A percentile compares a stretch with the other conserved stretches of the same genome.
Conservation (phyloP, 2,329 filamentous ascomycete genomes). For the Stemphylium vesicarium region DNA sequence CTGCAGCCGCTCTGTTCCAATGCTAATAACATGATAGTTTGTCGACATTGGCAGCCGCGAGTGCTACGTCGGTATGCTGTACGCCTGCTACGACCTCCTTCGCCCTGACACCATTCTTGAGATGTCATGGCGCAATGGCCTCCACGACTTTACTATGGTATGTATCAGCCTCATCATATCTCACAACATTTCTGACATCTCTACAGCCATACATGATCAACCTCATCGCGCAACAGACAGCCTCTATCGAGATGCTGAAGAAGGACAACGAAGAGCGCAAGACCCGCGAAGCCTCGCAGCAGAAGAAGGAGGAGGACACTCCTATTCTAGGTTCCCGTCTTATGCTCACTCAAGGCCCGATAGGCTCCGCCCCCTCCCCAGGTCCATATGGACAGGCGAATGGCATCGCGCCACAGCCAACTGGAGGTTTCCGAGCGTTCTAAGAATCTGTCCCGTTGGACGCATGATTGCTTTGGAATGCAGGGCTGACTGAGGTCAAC, state of each 20-base stretch:
- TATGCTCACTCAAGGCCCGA: slow-evolving; percentile 93
- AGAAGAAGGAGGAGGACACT: slow-evolving; percentile 91
- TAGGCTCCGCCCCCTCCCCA: slow-evolving; percentile 63
- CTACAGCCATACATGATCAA: slow-evolving; percentile 94
- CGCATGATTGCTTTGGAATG: neutral
- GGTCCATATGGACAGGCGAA: slow-evolving; percentile 80
- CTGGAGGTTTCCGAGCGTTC: slow-evolving; percentile 62
- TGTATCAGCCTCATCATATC: slow-evolving; percentile 16
- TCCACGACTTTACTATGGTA: slow-evolving; percentile 94
- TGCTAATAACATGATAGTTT: slow-evolving; percentile 68
- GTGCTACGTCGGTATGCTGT: slow-evolving; percentile 99
- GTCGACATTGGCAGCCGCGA: slow-evolving; percentile 99
- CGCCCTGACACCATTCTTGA: slow-evolving; percentile 92
- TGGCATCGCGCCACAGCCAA: slow-evolving; percentile 87
- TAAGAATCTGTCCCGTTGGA: slow-evolving; percentile 19
- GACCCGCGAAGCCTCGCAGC: slow-evolving; percentile 69
- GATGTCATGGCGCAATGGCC: slow-evolving; percentile 93
- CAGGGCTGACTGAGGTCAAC: neutral
- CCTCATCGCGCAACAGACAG: slow-evolving; percentile 87
- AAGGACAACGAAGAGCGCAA: slow-evolving; percentile 97
- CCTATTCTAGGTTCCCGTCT: slow-evolving; percentile 90
- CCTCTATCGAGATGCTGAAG: slow-evolving; percentile 82
- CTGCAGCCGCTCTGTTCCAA: slow-evolving; percentile 2
- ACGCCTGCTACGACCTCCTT: slow-evolving; percentile 97
- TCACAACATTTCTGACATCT: slow-evolving; percentile 6